A percentile compares a stretch with the other conserved stretches of the same genome.
phyloP scores from a whole-genome alignment of 257 asterid species.

The Solanum virginianum region DNA sequence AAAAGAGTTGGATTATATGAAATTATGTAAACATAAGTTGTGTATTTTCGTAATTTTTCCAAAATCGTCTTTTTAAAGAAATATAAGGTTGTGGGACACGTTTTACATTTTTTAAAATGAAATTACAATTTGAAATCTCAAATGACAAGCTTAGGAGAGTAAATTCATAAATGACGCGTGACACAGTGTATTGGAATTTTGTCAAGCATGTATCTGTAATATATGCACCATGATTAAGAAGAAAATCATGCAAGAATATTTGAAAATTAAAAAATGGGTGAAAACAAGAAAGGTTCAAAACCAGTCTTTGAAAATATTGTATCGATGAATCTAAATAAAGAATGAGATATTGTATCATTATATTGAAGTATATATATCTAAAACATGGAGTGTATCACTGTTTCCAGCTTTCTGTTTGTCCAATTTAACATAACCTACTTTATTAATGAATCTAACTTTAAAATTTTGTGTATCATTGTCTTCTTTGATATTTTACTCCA shows the following conservation, averaged over 20 bases:
- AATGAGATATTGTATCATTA: not conserved
- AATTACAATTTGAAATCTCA: no score
- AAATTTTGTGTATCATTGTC: not conserved
- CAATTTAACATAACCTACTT: not conserved
- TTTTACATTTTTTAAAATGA: no score
- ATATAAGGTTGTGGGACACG: no score
- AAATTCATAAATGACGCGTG: not conserved
- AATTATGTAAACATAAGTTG: no score
- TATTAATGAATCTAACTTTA: not conserved
- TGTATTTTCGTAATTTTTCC: no score
- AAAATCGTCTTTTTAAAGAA: no score
- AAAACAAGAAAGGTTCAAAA: not conserved
- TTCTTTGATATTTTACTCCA: not conserved
- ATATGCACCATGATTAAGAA: not conserved
- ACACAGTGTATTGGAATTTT: not conserved
- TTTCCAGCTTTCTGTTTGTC: not conserved
- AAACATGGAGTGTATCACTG: not conserved
- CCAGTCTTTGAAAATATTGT: not conserved
- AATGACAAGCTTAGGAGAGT: not conserved
- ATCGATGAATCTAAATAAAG: not conserved
- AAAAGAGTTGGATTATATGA: no score
- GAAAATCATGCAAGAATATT: not conserved
- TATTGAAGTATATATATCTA: not conserved
- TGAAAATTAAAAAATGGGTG: not conserved
- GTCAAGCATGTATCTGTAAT: not conserved